A percentile compares a stretch with the other conserved stretches of the same genome.
Conservation (phyloP, 768 basidiomycete species). For the Cyathus striatus region DNA sequence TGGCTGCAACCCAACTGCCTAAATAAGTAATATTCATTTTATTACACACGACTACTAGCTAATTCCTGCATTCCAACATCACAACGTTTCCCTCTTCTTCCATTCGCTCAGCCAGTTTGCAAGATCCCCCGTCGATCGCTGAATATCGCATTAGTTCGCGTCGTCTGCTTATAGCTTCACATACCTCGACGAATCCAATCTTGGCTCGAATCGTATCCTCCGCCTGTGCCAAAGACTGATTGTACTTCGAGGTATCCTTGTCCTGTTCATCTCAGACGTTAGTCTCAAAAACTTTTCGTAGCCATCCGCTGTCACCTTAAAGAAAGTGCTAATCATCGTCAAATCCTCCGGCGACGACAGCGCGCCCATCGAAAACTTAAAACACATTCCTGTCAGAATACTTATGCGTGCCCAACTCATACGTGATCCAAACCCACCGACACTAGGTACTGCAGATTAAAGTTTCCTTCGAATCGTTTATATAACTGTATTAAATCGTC, state of each 20-base stretch:
- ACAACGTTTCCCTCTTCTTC: conserved; percentile 11
- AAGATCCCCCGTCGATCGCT: conserved; percentile 61
- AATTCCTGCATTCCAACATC: conserved; percentile 2
- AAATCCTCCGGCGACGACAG: conserved; percentile 41
- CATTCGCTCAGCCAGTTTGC: conserved; percentile 45
- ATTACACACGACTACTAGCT: too few relatives aligned
- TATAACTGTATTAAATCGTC: conserved; percentile 36
- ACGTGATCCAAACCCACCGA: conserved; percentile 32
- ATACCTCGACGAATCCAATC: conserved; percentile 58
- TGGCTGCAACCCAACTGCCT: too few relatives aligned
- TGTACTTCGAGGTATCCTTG: conserved; percentile 68
- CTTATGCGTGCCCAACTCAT: neutral
- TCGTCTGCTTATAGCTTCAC: conserved; percentile 3
- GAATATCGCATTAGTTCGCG: neutral
- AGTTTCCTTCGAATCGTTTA: conserved; percentile 70
- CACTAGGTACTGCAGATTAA: conserved; percentile 47
- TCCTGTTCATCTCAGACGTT: conserved; percentile 27
- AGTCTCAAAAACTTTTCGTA: conserved; percentile 9
- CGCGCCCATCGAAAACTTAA: conserved; percentile 11
- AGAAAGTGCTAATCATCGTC: conserved; percentile 61
- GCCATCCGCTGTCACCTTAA: conserved; percentile 47
- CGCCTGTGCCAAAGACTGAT: conserved; percentile 57
- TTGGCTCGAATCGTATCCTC: conserved; percentile 64
- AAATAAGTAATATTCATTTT: too few relatives aligned
- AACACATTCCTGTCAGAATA: neutral